These are phyloP conservation scores for Apostasia shenzhenica DNA, from an alignment of 106 monocot genomes.

Conservation along the genomic window DNA sequence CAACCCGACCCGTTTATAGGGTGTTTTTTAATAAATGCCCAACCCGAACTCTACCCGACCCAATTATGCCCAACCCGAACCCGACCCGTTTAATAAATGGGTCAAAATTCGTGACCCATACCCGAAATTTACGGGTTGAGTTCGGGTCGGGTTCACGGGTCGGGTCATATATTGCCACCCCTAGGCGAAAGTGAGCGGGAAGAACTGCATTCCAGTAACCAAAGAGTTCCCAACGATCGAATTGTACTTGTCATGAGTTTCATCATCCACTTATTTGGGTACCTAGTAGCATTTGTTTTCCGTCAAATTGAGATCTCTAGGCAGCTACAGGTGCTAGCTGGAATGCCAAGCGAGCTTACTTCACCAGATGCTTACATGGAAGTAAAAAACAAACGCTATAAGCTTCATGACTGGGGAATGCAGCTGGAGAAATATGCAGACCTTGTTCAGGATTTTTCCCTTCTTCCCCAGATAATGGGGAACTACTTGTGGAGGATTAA, in stretches of 20 bases:
- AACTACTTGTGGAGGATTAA: conserved; percentile 51
- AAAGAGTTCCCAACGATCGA: conserved; percentile 20
- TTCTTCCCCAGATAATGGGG: conserved; percentile 69
- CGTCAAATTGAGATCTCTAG: conserved; percentile 21
- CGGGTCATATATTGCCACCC: no score
- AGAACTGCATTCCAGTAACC: no score
- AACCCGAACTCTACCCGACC: no score
- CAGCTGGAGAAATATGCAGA: conserved; percentile 54
- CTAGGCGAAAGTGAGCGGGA: no score
- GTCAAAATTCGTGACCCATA: no score
- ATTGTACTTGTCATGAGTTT: conserved; percentile 34
- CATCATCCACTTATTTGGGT: conserved; percentile 29
- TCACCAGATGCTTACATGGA: conserved; percentile 25
- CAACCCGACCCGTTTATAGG: no score
- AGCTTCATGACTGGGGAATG: conserved; percentile 33
- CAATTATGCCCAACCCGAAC: no score
- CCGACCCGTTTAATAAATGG: no score
- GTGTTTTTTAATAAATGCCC: no score
- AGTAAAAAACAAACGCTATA: conserved; percentile 22
- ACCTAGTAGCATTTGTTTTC: conserved; percentile 24
- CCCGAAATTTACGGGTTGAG: no score
- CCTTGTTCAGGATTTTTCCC: conserved; percentile 62
- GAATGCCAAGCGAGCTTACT: not conserved
- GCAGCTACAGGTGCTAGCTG: not conserved
- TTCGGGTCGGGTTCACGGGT: no score